Percentiles rank a stretch among this genome's conserved stretches.
These are phyloP conservation scores for Glycine soja DNA, from an alignment of 306 rosid species.

Conservation along the genomic window DNA sequence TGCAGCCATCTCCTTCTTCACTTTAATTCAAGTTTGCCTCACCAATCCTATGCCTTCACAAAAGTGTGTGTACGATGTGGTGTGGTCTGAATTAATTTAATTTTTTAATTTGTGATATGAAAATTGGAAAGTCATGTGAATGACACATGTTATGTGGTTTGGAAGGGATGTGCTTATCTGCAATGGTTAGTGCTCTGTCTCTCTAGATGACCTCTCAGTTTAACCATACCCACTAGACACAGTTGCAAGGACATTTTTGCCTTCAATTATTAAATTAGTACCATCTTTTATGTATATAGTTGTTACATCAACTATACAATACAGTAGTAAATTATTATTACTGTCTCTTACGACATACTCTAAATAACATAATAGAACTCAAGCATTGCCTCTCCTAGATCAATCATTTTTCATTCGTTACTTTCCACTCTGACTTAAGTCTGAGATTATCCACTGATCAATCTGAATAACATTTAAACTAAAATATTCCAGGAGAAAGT, in stretches of 20 bases:
- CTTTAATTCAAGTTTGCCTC: background rate
- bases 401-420: background rate
- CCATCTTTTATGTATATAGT: too few relatives aligned
- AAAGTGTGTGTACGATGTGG: background rate
- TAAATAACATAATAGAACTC: too few relatives aligned
- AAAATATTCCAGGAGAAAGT: slow-evolving; percentile 25
- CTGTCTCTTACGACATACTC: too few relatives aligned
- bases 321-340: too few relatives aligned
- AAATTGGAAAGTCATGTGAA: slow-evolving; percentile 42
- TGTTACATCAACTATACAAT: too few relatives aligned
- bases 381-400: background rate
- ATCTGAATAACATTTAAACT: background rate
- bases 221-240: too few relatives aligned
- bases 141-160: slow-evolving; percentile 58
- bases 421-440: background rate
- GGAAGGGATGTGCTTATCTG: slow-evolving; percentile 75
- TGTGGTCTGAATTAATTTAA: background rate
- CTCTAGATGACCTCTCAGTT: background rate
- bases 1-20: slow-evolving; percentile 59
- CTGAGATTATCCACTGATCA: too few relatives aligned
- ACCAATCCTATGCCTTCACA: background rate
- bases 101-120: background rate
- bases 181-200: slow-evolving; percentile 77
- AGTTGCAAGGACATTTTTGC: too few relatives aligned
- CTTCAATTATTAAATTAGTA: too few relatives aligned